Evolutionary conservation across 2,329 filamentous ascomycete species (phyloP), one percentile per base, ranked within the genome.

Genomic region (Torrubiella hemipterigena): DNA sequence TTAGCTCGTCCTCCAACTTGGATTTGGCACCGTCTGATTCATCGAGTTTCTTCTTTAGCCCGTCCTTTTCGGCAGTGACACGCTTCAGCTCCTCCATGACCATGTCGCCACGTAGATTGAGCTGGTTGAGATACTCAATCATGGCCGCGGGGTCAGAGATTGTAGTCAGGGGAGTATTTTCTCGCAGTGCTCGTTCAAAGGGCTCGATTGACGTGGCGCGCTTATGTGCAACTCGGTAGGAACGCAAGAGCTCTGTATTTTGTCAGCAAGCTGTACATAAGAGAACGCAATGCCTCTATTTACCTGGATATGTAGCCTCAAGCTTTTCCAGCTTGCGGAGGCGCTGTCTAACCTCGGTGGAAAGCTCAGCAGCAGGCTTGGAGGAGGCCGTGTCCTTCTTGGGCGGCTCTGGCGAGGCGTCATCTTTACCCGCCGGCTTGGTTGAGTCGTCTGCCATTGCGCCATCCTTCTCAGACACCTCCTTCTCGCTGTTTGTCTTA

Each of bases 41-140:
- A n/a, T 81, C 73, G 3, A 77, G 60, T 51, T 82, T 85, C 55
- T 79, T 81, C 52, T 85, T 89, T 38, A 81, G 65, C 12, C 76
- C 73, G 38, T 94, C 84, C 36, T 81, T 79, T 49, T 96, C 87
- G 4, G 71, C 69, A 0, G 85, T 81, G 0, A 96, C 76, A 10
- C 85, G 70, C 58, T 93, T 95, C 34, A 95, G 65, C 55, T 98
- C 91, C 27, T 93, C 81, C 72, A 93, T 78, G 4, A 93, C 77
- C 82, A 98, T 93, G 46, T 93, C 84, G 25, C 79, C 78, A 49
- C 93, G 89, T 32, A 87, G 56, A 38, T 78, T 89, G 24, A 93
- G 59, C 54, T 95, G 85, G 43, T 80, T 85, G 17, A 98, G 66
- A 48, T 95, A 98, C 55, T 96, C 89, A 6, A 86, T 72, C 20